Evolutionary conservation across 768 basidiomycete genomes (phyloP).

Genomic region (Suillus subaureus): DNA sequence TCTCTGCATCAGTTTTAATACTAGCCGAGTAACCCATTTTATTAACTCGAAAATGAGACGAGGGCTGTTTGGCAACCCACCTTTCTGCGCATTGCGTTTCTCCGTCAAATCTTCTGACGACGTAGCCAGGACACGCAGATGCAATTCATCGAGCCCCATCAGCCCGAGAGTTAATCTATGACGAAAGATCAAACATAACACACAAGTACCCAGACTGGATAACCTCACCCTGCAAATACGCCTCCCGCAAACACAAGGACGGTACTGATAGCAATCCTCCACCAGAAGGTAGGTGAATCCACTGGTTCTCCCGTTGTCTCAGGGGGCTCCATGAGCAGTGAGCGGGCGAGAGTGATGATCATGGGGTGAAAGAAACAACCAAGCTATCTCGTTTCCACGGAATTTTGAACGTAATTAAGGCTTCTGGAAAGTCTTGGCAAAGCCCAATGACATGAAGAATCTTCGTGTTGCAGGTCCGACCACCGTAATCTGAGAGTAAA

Average conservation of each 20-base stretch:
- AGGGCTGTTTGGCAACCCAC: slow-evolving; percentile 34
- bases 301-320: slow-evolving; percentile 26
- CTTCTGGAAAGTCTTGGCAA: neutral
- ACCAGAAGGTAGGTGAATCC: slow-evolving; percentile 72
- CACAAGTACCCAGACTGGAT: neutral
- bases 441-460: neutral
- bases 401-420: neutral
- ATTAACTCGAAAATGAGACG: neutral
- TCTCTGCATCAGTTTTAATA: slow-evolving; percentile 55
- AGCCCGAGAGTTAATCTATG: slow-evolving; percentile 83
- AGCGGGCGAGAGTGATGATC: slow-evolving; percentile 14
- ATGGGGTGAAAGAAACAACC: slow-evolving; percentile 14
- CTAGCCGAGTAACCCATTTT: slow-evolving; percentile 32
- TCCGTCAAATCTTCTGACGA: slow-evolving; percentile 78
- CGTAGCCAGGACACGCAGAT: slow-evolving; percentile 80
- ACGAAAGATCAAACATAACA: neutral
- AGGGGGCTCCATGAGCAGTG: slow-evolving; percentile 7
- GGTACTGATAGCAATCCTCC: slow-evolving; percentile 66
- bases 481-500: too few species aligned
- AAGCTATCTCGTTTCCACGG: neutral
- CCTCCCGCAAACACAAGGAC: slow-evolving; percentile 82
- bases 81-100: slow-evolving; percentile 69
- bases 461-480: too few species aligned
- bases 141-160: slow-evolving; percentile 93
- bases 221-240: slow-evolving; percentile 84